Conservation (phyloP, 345 rosid species). For the Triadica sebifera region DNA sequence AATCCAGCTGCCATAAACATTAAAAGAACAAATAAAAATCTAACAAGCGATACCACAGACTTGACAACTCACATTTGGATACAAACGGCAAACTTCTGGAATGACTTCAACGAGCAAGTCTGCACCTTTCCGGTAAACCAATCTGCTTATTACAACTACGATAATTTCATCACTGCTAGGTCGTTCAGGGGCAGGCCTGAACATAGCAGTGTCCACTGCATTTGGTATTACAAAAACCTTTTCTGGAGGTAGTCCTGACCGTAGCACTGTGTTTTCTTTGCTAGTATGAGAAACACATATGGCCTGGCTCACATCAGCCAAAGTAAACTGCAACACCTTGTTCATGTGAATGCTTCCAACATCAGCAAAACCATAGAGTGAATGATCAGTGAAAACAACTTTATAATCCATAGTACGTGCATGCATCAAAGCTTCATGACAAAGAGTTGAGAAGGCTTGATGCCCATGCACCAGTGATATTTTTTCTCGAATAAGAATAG, state of each 20-base stretch:
- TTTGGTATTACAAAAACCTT: slow-evolving; percentile 90
- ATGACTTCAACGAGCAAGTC: slow-evolving; percentile 97
- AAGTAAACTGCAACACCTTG: slow-evolving; percentile 85
- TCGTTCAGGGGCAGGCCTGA: slow-evolving; percentile 66
- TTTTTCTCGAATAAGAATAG: slow-evolving; percentile 72
- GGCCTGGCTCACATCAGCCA: slow-evolving; percentile 94
- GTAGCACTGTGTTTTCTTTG: slow-evolving; percentile 89
- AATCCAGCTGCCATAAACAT: background rate
- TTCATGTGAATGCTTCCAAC: slow-evolving; percentile 98
- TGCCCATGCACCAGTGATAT: slow-evolving; percentile 90
- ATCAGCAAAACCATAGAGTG: slow-evolving; percentile 91
- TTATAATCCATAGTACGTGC: slow-evolving; percentile 90
- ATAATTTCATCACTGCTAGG: slow-evolving; percentile 58
- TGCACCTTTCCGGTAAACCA: slow-evolving; percentile 94
- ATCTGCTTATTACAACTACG: slow-evolving; percentile 86
- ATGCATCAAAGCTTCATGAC: slow-evolving; percentile 94
- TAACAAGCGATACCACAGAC: background rate
- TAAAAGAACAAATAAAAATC: background rate
- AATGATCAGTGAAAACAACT: slow-evolving; percentile 92
- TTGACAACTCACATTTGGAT: slow-evolving; percentile 64
- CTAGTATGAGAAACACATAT: slow-evolving; percentile 96
- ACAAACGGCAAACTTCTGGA: slow-evolving; percentile 74
- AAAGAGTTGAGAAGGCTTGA: slow-evolving; percentile 96
- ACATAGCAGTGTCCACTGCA: too few relatives aligned
- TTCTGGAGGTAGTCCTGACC: slow-evolving; percentile 82